Evolutionary conservation across 768 basidiomycete genomes (phyloP).

Genomic region (Lyophyllum shimeji): DNA sequence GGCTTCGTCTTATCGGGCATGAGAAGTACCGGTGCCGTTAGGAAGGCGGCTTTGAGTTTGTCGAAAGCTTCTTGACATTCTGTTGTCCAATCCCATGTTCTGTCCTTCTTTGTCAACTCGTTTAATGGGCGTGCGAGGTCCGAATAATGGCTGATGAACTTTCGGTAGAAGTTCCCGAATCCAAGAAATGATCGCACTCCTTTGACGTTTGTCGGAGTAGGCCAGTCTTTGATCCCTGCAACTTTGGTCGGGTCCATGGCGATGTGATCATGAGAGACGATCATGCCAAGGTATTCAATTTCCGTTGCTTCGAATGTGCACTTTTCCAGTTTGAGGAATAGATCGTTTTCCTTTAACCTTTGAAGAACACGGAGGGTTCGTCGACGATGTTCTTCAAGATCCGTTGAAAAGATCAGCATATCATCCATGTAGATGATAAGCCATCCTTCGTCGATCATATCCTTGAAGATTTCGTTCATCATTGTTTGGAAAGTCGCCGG

Average conservation of each 20-base stretch:
- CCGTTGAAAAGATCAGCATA: conserved; percentile 37
- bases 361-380: conserved; percentile 19
- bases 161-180: conserved; percentile 37
- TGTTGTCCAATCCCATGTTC: conserved; percentile 24
- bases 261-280: conserved; percentile 25
- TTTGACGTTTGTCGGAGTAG: conserved; percentile 25
- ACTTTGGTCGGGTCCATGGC: conserved; percentile 40
- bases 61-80: conserved; percentile 25
- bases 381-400: conserved; percentile 18
- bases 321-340: conserved; percentile 35
- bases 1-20: too few relatives aligned
- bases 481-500: conserved; percentile 34
- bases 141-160: conserved; percentile 33
- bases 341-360: conserved; percentile 21
- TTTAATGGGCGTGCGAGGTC: conserved; percentile 26
- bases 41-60: conserved; percentile 24
- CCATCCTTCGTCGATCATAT: conserved; percentile 24
- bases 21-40: not conserved
- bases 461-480: conserved; percentile 39
- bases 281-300: conserved; percentile 31
- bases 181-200: conserved; percentile 42
- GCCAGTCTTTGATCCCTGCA: conserved; percentile 36
- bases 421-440: conserved; percentile 43
- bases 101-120: conserved; percentile 24
- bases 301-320: conserved; percentile 26